Base-by-base conservation (phyloP, 345 rosid genomes). In the Sapria himalayana region DNA sequence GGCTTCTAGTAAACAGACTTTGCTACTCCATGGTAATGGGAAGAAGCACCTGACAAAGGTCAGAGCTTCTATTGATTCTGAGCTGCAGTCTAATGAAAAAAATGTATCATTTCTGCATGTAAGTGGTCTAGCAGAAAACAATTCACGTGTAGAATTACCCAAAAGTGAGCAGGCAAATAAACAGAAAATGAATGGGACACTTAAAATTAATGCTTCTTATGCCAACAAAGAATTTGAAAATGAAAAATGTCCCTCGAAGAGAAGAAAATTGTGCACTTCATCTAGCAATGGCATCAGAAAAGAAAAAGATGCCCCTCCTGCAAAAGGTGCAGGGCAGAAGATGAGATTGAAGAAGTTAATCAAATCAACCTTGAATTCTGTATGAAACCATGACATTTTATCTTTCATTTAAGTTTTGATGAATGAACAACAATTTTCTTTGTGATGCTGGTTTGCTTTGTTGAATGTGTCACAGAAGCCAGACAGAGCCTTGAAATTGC, bases 11-110 rank as follows among this genome's bases (percentile, higher is more conserved):
- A 69, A 73, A 66, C 96, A 85, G 62, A 23, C 91, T 15, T 57
- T 85, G 58, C 77, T 81, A 55, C 69, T 80, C 14, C 97, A 81
- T 66, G 94, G 94, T 4, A 92, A 85, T 20, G 97, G 97, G 38
- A 85, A 85, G 74, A 85, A 78, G 67, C 97, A 85, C 50, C 45
- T 70, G 56, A 73, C 62, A 18, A 81, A 78, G 60, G 92, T 80
- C 17, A 64, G 76, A 37, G 89, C 78, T 18, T 55, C 66, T 48
- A 81, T 73, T 66, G 71, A 77, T 29, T 56, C 67, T 25, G 69
- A 60, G 34, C 76, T 65, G 33, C 72, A 56, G 51, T 51, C 62
- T 53, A 60, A 63, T 23, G 65, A 49, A 45, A 51, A 43, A 3
- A 76, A 54, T 46, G 67, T 55, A 33, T 43, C 75, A 15, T 47